phyloP scores from a whole-genome alignment of 768 basidiomycete species.

The Mycena filopes region DNA sequence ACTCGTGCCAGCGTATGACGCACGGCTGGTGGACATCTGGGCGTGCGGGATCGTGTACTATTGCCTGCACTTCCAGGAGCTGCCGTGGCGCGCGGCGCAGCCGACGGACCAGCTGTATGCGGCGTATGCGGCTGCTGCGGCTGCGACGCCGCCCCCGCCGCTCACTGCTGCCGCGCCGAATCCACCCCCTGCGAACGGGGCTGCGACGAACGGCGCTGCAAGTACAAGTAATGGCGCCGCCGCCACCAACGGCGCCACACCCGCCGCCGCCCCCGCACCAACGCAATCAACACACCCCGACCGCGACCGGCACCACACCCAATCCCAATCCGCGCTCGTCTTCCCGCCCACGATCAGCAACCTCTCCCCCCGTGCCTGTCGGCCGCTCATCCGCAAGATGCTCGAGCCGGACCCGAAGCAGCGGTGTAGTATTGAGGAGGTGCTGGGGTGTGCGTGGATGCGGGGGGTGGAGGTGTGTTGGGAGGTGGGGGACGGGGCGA shows the following conservation, averaged over 20 bases:
- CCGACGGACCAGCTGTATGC: constrained; percentile 82
- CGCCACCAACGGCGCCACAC: constrained; percentile 53
- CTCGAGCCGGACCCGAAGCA: constrained; percentile 91
- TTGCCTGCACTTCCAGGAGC: constrained; percentile 97
- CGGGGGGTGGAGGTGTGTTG: constrained; percentile 86
- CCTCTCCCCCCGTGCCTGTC: constrained; percentile 85
- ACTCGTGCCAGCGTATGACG: constrained; percentile 86
- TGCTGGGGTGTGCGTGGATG: constrained; percentile 83
- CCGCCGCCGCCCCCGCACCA: constrained; percentile 54
- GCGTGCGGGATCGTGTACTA: constrained; percentile 97
- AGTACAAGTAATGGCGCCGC: too few species aligned
- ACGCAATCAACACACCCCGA: constrained; percentile 46
- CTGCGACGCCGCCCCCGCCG: constrained; percentile 57
- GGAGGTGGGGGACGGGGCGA: constrained; percentile 62
- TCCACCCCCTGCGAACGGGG: not conserved
- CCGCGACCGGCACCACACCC: constrained; percentile 26
- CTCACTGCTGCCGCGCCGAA: constrained; percentile 38
- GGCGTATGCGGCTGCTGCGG: constrained; percentile 66
- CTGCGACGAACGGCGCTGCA: not conserved
- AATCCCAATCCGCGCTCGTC: constrained; percentile 38
- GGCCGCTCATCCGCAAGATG: constrained; percentile 90
- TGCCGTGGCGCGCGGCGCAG: constrained; percentile 98
- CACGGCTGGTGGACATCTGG: constrained; percentile 97
- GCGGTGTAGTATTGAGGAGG: constrained; percentile 82
- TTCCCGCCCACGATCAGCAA: constrained; percentile 81